These are phyloP conservation scores for Pythium guiyangense DNA, from an alignment of 352 stramenopile species.

Conservation along the genomic window DNA sequence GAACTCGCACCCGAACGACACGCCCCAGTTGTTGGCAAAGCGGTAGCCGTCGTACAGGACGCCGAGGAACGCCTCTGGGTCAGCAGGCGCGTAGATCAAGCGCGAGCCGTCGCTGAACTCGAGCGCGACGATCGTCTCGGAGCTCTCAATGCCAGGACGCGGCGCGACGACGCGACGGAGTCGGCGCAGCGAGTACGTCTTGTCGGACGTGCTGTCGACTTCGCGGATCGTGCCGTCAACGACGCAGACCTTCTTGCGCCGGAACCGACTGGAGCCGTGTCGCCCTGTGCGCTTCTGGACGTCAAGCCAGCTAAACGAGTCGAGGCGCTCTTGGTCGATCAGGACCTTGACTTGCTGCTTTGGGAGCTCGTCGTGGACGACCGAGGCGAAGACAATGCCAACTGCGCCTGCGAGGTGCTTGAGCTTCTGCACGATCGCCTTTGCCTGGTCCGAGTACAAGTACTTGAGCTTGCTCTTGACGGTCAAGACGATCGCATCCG, in stretches of 20 bases:
- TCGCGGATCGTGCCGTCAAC: conserved; percentile 49
- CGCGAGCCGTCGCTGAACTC: conserved; percentile 65
- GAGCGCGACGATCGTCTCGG: conserved; percentile 46
- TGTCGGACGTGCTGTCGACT: conserved; percentile 38
- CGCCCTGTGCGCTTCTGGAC: conserved; percentile 52
- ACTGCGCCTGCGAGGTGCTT: conserved; percentile 59
- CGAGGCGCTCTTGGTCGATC: conserved; percentile 31
- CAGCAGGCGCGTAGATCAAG: conserved; percentile 51
- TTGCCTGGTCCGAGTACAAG: conserved; percentile 61
- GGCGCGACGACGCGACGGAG: conserved; percentile 52
- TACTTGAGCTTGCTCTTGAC: conserved; percentile 66
- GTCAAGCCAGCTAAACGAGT: conserved; percentile 39
- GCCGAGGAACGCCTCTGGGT: conserved; percentile 55
- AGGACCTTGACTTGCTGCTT: conserved; percentile 36
- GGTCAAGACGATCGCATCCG: conserved; percentile 56
- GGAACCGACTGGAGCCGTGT: conserved; percentile 51
- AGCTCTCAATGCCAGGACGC: conserved; percentile 18
- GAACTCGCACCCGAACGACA: conserved; percentile 63
- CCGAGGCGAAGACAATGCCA: conserved; percentile 42
- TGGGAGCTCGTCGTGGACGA: conserved; percentile 37
- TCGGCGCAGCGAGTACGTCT: conserved; percentile 50
- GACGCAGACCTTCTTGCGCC: conserved; percentile 64
- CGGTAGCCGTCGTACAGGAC: conserved; percentile 69
- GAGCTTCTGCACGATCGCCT: conserved; percentile 59
- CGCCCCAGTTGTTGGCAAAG: conserved; percentile 50